phyloP scores from a whole-genome alignment of 805 yeast species.

The Kluyveromyces starmeri region DNA sequence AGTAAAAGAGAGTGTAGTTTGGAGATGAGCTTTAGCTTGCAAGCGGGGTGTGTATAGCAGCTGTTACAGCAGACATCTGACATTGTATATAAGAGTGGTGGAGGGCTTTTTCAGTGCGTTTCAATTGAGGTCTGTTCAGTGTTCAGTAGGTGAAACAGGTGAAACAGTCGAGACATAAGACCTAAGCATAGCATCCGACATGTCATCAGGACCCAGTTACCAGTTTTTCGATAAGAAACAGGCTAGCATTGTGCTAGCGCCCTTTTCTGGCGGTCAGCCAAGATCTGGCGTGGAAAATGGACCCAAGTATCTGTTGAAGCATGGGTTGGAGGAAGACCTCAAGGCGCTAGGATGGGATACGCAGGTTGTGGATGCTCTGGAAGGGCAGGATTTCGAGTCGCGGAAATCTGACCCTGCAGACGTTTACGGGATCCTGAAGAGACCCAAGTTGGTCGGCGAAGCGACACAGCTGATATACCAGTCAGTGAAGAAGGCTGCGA shows the following conservation, averaged over 20 bases:
- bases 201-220: constrained; percentile 29
- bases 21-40: too few relatives aligned
- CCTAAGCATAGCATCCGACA: too few relatives aligned
- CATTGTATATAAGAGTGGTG: too few relatives aligned
- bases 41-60: too few relatives aligned
- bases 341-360: constrained; percentile 66
- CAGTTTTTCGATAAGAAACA: constrained; percentile 39
- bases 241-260: constrained; percentile 74
- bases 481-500: constrained; percentile 45
- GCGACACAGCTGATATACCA: constrained; percentile 58
- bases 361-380: constrained; percentile 44
- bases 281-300: constrained; percentile 91
- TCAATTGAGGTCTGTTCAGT: too few relatives aligned
- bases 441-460: constrained; percentile 68
- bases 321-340: constrained; percentile 60
- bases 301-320: constrained; percentile 68
- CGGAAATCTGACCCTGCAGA: constrained; percentile 40
- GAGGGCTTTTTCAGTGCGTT: too few relatives aligned
- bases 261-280: constrained; percentile 94
- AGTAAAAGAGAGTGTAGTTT: constrained; percentile 8
- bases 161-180: too few relatives aligned
- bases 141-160: too few relatives aligned
- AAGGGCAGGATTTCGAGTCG: constrained; percentile 36
- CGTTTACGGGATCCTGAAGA: constrained; percentile 49
- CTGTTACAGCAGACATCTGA: too few relatives aligned